These are phyloP conservation scores for Phragmites australis DNA, from an alignment of 176 grass and related monocot species.

Conservation along the genomic window DNA sequence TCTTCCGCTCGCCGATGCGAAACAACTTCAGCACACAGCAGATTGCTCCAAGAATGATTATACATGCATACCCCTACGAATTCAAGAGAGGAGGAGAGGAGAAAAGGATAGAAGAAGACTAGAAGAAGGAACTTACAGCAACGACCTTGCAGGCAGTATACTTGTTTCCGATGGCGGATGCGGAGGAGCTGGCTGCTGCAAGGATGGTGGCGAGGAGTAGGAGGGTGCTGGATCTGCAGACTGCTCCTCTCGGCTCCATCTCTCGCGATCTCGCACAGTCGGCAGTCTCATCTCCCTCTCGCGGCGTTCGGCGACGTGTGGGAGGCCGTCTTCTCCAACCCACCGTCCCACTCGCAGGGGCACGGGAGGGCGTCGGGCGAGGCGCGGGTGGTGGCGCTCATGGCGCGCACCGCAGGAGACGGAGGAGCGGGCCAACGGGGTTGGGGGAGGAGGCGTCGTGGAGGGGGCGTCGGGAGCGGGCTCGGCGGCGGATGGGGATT, in stretches of 20 bases:
- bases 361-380: no score
- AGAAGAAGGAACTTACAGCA: slow-evolving; percentile 45
- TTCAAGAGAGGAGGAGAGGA: background rate
- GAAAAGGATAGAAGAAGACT: no score
- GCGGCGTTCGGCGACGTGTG: no score
- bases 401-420: no score
- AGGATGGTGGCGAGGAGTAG: slow-evolving; percentile 27
- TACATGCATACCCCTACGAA: background rate
- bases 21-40: background rate
- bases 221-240: slow-evolving; percentile 37
- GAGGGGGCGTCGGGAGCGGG: no score
- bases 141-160: slow-evolving; percentile 88
- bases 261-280: slow-evolving; percentile 40
- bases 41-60: background rate
- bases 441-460: no score
- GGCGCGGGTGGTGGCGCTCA: no score
- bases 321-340: no score
- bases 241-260: slow-evolving; percentile 41
- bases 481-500: no score
- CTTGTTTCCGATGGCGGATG: slow-evolving; percentile 70
- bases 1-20: background rate
- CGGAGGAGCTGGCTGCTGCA: background rate
- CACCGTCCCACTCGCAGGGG: no score
- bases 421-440: no score
- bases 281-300: background rate